Conservation (phyloP, 768 basidiomycete species). For the Tremella mesenterica region DNA sequence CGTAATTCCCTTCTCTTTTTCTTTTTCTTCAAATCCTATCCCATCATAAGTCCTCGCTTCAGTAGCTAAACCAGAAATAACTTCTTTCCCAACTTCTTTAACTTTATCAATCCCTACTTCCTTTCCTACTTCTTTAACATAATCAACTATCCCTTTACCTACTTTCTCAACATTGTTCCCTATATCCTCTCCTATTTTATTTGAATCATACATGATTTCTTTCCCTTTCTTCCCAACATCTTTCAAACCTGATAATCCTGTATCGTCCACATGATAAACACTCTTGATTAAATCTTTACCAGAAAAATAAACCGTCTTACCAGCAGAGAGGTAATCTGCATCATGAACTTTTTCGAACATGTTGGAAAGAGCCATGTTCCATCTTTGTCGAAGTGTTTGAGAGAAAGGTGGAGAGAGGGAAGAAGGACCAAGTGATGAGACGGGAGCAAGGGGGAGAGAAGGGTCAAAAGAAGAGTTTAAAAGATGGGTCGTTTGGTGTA, state of each 20-base stretch:
- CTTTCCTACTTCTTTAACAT: slow-evolving; percentile 3
- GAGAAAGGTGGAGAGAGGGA: slow-evolving; percentile 18
- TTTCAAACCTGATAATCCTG: not conserved
- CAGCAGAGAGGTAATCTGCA: slow-evolving; percentile 22
- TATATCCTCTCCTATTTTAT: slow-evolving; percentile 3
- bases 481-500: slow-evolving; percentile 20
- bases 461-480: slow-evolving; percentile 30
- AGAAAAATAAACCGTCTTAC: not conserved
- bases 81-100: slow-evolving; percentile 4
- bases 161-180: slow-evolving; percentile 2
- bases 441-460: slow-evolving; percentile 14
- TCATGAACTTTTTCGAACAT: slow-evolving; percentile 8
- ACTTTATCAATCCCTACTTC: slow-evolving; percentile 1
- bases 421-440: slow-evolving; percentile 24
- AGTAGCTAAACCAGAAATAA: not conserved
- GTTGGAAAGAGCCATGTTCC: slow-evolving; percentile 23
- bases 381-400: slow-evolving; percentile 17
- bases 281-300: not conserved
- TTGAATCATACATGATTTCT: not conserved
- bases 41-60: not conserved
- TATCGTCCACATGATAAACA: not conserved
- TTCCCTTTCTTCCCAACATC: slow-evolving; percentile 1
- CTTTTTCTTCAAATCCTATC: slow-evolving; percentile 1
- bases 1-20: not conserved
- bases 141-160: slow-evolving; percentile 1